Base-by-base conservation (phyloP, 208 protist genomes). In the Trypanosoma lewisi region DNA sequence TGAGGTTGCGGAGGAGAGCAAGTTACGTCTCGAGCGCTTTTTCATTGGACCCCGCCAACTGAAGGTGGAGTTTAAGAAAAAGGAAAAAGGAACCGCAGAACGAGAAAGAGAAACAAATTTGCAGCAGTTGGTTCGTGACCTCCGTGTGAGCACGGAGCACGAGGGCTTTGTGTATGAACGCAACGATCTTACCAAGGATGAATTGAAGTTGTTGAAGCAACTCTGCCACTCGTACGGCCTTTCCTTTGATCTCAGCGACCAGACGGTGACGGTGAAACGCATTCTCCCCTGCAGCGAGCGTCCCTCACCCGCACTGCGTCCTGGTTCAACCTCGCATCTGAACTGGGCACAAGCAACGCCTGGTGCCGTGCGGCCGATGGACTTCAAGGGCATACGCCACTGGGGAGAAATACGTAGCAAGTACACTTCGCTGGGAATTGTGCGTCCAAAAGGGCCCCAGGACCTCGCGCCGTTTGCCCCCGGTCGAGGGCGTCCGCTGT, bases 1-100 rank as follows among this genome's bases (percentile, higher is more conserved):
- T 70, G 95, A 97, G 41, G 83, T 91, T 44, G 86, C 82, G 11
- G 77, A 94, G 67, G 93, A 99, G 37, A 85, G 83, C 45, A 98
- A 98, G 67, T 57, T 95, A 14, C 72, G 75, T 4, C 76, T 91
- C 36, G 87, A 95, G 72, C 73, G 83, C 33, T 65, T 90, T 41
- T 57, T 72, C 47, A 53, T 93, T 55, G 83, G 80, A 16, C 63
- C 56, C 9, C 78, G 85, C 12, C 78, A 75, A 23, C 54, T 93
- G 16, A 82, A 82, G 56, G 87, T 94, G 23, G 84, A 94, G 73
- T 91, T 91, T 70, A 94, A 94, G 73, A 91, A 91, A 70, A 89
- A 91, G 53, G 41, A 66, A 52, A 75, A 66, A 48, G 41, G 21
- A 63, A 49, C 69, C 33, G 27, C 37, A 33, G 70, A 65, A 45